A percentile compares a stretch with the other conserved stretches of the same genome.
phyloP scores from a whole-genome alignment of 2,329 filamentous ascomycete genomes.

The Paraphaeosphaeria minitans region DNA sequence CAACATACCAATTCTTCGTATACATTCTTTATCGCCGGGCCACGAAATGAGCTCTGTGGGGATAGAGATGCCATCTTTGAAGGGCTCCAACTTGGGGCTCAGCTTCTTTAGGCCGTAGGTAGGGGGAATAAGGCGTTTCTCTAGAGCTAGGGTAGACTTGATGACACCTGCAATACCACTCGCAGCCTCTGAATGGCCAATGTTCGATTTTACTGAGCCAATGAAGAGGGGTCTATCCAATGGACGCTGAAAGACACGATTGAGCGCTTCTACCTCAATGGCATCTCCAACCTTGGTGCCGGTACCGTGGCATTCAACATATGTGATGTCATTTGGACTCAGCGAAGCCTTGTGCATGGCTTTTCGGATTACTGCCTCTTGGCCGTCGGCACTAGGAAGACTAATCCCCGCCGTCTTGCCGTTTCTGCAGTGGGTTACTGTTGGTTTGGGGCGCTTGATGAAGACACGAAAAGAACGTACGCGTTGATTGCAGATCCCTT shows the following conservation, averaged over 20 bases:
- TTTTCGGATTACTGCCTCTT: conserved; percentile 39
- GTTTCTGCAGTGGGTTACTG: conserved; percentile 41
- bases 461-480: not conserved
- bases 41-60: not conserved
- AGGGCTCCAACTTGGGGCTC: conserved; percentile 17
- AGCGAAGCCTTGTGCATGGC: conserved; percentile 28
- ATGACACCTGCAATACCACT: conserved; percentile 31
- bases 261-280: conserved; percentile 13
- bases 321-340: conserved; percentile 15
- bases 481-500: conserved; percentile 36
- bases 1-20: too few species aligned
- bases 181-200: conserved; percentile 31
- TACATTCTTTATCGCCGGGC: conserved; percentile 11
- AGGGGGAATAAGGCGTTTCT: conserved; percentile 38
- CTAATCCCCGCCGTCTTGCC: conserved; percentile 58
- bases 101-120: conserved; percentile 37
- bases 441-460: not conserved
- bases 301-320: conserved; percentile 52
- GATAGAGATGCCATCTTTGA: conserved; percentile 10
- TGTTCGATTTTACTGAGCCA: conserved; percentile 23
- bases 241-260: not conserved
- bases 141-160: conserved; percentile 36
- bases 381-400: conserved; percentile 57
- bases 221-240: not conserved
- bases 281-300: conserved; percentile 54